These are phyloP conservation scores for Apiospora kogelbergensis DNA, from an alignment of 2,329 filamentous ascomycete species.

Conservation along the genomic window DNA sequence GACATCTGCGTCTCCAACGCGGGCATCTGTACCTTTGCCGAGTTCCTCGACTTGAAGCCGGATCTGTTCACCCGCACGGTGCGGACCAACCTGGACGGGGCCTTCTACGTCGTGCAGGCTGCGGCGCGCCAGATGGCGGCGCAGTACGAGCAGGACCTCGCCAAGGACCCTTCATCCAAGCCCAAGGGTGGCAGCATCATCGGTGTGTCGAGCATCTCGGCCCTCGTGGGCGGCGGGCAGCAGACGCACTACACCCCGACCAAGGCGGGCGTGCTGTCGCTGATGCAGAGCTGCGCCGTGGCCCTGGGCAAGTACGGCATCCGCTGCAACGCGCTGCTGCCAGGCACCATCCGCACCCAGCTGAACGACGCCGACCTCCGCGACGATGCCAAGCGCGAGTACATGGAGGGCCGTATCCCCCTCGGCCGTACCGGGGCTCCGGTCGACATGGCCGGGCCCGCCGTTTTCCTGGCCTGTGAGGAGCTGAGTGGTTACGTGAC, in stretches of 20 bases:
- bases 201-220: constrained; percentile 70
- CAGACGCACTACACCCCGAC: constrained; percentile 89
- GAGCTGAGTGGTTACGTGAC: constrained; percentile 79
- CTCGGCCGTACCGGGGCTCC: constrained; percentile 72
- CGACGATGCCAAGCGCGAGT: constrained; percentile 69
- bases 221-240: constrained; percentile 73
- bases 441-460: constrained; percentile 77
- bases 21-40: constrained; percentile 83
- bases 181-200: constrained; percentile 60
- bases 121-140: constrained; percentile 78
- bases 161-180: constrained; percentile 64
- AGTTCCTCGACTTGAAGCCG: constrained; percentile 74
- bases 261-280: constrained; percentile 75
- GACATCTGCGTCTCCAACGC: constrained; percentile 88
- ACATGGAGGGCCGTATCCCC: constrained; percentile 82
- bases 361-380: constrained; percentile 79
- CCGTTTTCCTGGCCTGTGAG: constrained; percentile 80
- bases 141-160: constrained; percentile 55
- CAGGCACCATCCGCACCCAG: constrained; percentile 81
- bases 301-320: constrained; percentile 76
- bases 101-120: constrained; percentile 86
- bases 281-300: constrained; percentile 83
- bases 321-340: constrained; percentile 79
- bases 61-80: constrained; percentile 72
- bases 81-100: constrained; percentile 78